Base-by-base conservation (phyloP, 352 stramenopile genomes). In the Blastocystis sp. region DNA sequence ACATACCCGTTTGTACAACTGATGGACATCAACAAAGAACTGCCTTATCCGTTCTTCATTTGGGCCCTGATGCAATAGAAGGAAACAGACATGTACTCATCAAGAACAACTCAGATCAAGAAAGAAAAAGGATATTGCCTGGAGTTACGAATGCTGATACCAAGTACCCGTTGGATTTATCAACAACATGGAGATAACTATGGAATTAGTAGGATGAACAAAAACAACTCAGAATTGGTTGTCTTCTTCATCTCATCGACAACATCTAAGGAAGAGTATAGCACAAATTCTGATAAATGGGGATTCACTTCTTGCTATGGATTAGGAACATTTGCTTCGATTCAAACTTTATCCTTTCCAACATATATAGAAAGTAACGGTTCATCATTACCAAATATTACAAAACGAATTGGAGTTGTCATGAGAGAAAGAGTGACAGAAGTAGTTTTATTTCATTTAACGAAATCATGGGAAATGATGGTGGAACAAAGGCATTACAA, bases 391-490 rank as follows among this genome's bases (percentile, higher is more conserved):
- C 49, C 46, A 51, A 65, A 83, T 19, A 83, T 42, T 12, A 83
- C 71, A 83, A 83, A 83, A 29, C 71, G 71, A 83, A 83, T 54
- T 54, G 71, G 71, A 27, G 42, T 51, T 52, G 71, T 56, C 71
- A 83, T 83, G n/a, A 29, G 27, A n/a, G 14, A 52, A 67, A 42
- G 58, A 32, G 0, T 61, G 51, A 21, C 57, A 39, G 5, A 14
- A 1, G 19, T 61, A 43, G 11, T 61, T 80, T 63, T 14, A 27
- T 56, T 54, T 52, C 16, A 7, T 57, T 3, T 32, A 4, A 24
- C 0, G 51, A 6, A 80, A 43, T 83, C 71, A 87, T 87, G 77
- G 77, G 77, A 63, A 78, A 78, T 56, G 77, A 87, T 63, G 77
- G 77, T 42, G 77, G 77, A 21, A 87, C 77, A 42, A 69, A 58